A percentile compares a stretch with the other conserved stretches of the same genome.
These are phyloP conservation scores for Sarocladium oryzae DNA, from an alignment of 2,329 filamentous ascomycete genomes.

Conservation along the genomic window DNA sequence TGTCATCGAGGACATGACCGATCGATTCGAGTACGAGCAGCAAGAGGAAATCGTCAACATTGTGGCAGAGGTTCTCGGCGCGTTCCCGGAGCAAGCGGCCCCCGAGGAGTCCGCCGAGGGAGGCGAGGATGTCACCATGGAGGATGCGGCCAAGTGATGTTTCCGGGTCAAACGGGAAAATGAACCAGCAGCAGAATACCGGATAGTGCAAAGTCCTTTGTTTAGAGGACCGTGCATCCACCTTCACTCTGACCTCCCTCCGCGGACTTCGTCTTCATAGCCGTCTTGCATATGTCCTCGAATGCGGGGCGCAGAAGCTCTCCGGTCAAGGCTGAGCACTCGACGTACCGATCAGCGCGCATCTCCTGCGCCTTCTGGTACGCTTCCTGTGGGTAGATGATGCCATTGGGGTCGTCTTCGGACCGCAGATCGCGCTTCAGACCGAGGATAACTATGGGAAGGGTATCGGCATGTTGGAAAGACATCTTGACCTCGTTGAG, in stretches of 20 bases:
- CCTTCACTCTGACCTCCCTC: constrained; percentile 48
- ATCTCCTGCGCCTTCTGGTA: constrained; percentile 50
- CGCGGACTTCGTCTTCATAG: constrained; percentile 38
- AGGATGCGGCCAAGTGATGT: constrained; percentile 17
- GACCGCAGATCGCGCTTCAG: constrained; percentile 55
- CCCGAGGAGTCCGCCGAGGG: constrained; percentile 17
- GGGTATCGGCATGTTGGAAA: constrained; percentile 39
- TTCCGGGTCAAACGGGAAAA: not conserved
- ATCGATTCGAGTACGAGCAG: constrained; percentile 52
- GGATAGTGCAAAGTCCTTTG: not conserved
- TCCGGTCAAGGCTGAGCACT: constrained; percentile 56
- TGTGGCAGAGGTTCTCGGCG: constrained; percentile 51
- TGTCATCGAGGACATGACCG: constrained; percentile 58
- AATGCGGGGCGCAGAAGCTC: constrained; percentile 52
- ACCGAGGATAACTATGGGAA: constrained; percentile 52
- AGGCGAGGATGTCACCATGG: constrained; percentile 21
- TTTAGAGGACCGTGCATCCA: constrained; percentile 45
- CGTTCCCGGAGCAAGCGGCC: constrained; percentile 31
- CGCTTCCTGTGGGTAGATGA: constrained; percentile 56
- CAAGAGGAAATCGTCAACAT: constrained; percentile 51
- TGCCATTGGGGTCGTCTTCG: constrained; percentile 51
- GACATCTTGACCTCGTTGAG: constrained; percentile 44
- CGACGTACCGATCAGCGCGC: constrained; percentile 56
- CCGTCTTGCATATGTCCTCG: constrained; percentile 54
- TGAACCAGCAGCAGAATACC: not conserved